Evolutionary conservation across 257 asterid species (phyloP).

Genomic region (Nicotiana paniculata): DNA sequence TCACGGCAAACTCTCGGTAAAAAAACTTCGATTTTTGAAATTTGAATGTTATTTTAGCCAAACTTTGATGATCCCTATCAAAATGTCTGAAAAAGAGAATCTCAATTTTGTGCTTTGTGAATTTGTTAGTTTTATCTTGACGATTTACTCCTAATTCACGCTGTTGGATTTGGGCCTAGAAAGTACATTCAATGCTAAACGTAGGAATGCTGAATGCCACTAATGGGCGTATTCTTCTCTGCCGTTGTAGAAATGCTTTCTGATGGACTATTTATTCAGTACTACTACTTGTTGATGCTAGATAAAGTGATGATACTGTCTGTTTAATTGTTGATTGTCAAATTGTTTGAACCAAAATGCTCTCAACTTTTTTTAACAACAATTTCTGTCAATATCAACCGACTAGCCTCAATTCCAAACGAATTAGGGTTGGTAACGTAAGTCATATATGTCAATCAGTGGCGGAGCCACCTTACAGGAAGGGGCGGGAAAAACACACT

Average conservation of each 20-base stretch:
- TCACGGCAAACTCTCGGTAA: constrained; percentile 73
- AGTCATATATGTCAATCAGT: background rate
- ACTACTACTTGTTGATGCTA: background rate
- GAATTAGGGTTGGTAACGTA: background rate
- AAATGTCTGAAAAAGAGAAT: background rate
- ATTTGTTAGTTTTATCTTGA: background rate
- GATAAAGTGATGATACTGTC: background rate
- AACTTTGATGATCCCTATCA: background rate
- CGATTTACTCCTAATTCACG: background rate
- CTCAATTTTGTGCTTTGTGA: background rate
- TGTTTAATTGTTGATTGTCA: background rate
- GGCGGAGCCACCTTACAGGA: no score
- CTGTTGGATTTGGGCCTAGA: background rate
- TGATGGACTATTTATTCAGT: background rate
- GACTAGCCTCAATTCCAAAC: background rate
- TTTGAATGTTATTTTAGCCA: background rate
- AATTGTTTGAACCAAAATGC: background rate
- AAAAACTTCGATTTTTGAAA: background rate
- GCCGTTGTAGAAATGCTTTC: background rate
- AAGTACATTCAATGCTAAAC: background rate
- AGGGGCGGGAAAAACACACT: no score
- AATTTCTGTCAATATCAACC: background rate
- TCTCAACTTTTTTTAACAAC: background rate
- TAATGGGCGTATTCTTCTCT: background rate
- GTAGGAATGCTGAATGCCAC: background rate